These are phyloP conservation scores for Rhizomucor miehei DNA, from an alignment of 371 early-diverging fungal genomes.

Conservation along the genomic window DNA sequence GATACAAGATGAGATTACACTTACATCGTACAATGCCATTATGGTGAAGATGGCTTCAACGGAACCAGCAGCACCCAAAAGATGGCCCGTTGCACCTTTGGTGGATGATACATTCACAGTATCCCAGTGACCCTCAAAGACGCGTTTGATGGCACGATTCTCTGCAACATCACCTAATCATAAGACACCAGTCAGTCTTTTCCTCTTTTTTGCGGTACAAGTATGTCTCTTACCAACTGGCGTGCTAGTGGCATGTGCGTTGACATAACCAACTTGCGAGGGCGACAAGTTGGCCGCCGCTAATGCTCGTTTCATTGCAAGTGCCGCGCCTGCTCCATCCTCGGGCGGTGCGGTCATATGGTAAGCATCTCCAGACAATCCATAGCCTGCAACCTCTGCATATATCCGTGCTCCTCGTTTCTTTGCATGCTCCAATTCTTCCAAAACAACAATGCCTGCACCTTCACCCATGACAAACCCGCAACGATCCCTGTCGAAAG, in stretches of 20 bases:
- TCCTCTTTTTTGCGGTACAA: background rate
- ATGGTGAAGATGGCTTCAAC: conserved; percentile 92
- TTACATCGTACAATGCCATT: conserved; percentile 67
- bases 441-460: conserved; percentile 88
- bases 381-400: conserved; percentile 89
- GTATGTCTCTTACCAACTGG: conserved; percentile 59
- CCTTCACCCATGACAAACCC: conserved; percentile 98
- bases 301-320: conserved; percentile 85
- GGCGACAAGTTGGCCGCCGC: conserved; percentile 56
- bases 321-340: conserved; percentile 82
- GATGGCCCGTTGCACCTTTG: conserved; percentile 91
- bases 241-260: conserved; percentile 97
- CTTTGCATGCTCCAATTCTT: conserved; percentile 88
- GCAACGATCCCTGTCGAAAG: conserved; percentile 83
- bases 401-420: conserved; percentile 85
- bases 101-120: conserved; percentile 80
- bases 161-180: conserved; percentile 80
- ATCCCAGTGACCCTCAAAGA: conserved; percentile 63
- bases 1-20: too few species aligned
- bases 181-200: background rate
- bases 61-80: conserved; percentile 94
- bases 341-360: conserved; percentile 93
- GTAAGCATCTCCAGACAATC: conserved; percentile 89
- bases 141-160: conserved; percentile 72
- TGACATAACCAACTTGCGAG: conserved; percentile 80